Conservation (phyloP, 352 stramenopile genomes). For the Phytophthora pisi region DNA sequence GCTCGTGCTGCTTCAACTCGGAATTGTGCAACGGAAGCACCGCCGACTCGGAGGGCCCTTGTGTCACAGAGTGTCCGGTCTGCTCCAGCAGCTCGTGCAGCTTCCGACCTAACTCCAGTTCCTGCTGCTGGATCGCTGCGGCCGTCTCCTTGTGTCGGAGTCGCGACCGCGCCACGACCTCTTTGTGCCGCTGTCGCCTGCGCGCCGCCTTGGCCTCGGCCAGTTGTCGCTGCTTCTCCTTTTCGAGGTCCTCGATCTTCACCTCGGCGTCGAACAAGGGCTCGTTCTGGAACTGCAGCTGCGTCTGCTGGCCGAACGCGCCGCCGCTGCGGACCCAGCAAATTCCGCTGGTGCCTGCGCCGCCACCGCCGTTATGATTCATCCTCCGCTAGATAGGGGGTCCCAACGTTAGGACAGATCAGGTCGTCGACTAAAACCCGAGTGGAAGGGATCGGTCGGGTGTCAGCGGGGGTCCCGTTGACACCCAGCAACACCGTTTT, state of each 20-base stretch:
- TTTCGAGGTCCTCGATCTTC: conserved; percentile 25
- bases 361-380: conserved; percentile 2
- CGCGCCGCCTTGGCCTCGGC: conserved; percentile 33
- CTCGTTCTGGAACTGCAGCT: conserved; percentile 26
- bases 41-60: conserved; percentile 8
- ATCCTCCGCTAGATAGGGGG: not conserved
- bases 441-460: conserved; percentile 23
- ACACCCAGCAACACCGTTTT: conserved; percentile 13
- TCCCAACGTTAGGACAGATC: conserved; percentile 6
- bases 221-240: conserved; percentile 23
- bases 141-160: conserved; percentile 34
- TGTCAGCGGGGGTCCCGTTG: not conserved
- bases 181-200: conserved; percentile 39
- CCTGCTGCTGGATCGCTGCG: conserved; percentile 37
- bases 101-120: conserved; percentile 27
- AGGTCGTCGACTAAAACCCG: conserved; percentile 27
- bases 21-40: conserved; percentile 6
- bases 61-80: conserved; percentile 22
- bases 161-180: conserved; percentile 42
- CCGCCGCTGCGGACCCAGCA: conserved; percentile 1
- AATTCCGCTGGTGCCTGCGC: conserved; percentile 2
- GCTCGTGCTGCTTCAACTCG: conserved; percentile 11
- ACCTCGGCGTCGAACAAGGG: conserved; percentile 32
- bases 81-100: conserved; percentile 36
- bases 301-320: not conserved